Percentiles rank a stretch among this genome's conserved stretches.
phyloP scores from a whole-genome alignment of 2,329 filamentous ascomycete species.

The Thyridium curvatum region DNA sequence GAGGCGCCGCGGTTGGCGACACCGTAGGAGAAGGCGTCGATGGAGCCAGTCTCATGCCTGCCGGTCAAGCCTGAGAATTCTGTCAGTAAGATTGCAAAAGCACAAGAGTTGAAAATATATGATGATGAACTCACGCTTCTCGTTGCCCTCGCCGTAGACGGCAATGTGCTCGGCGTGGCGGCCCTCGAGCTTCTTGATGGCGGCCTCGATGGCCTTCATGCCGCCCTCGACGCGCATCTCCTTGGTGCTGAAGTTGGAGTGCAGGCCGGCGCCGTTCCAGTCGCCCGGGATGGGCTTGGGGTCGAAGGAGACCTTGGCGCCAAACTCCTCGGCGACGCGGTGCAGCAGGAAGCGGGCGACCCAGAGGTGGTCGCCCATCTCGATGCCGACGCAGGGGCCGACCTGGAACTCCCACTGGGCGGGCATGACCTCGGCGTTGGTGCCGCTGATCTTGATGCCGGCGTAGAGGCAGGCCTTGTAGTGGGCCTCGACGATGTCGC shows the following conservation, averaged over 20 bases:
- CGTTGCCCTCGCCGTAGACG: slow-evolving; percentile 93
- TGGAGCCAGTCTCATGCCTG: slow-evolving; percentile 86
- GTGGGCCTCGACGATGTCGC: slow-evolving; percentile 93
- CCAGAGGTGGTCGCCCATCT: slow-evolving; percentile 96
- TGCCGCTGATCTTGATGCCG: slow-evolving; percentile 89
- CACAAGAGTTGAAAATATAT: neutral
- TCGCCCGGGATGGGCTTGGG: slow-evolving; percentile 92
- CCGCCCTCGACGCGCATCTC: slow-evolving; percentile 86
- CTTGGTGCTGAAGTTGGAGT: slow-evolving; percentile 86
- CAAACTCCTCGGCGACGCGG: slow-evolving; percentile 85
- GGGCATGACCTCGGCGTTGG: slow-evolving; percentile 94
- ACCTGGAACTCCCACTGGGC: slow-evolving; percentile 73
- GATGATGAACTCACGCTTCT: slow-evolving; percentile 55
- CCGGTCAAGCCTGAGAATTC: slow-evolving; percentile 75
- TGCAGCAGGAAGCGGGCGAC: slow-evolving; percentile 82
- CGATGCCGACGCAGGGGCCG: slow-evolving; percentile 77
- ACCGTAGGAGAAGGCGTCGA: slow-evolving; percentile 90
- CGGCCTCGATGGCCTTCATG: slow-evolving; percentile 88
- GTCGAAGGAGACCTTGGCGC: slow-evolving; percentile 88
- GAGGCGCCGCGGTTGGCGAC: slow-evolving; percentile 94
- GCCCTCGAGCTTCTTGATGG: slow-evolving; percentile 75
- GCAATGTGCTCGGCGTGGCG: slow-evolving; percentile 79
- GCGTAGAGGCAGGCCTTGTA: slow-evolving; percentile 70
- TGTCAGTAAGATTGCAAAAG: neutral
- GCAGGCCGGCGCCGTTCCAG: slow-evolving; percentile 78